Evolutionary conservation across 192 early-diverging fungal species (phyloP).

Genomic region (Coemansia sp.): DNA sequence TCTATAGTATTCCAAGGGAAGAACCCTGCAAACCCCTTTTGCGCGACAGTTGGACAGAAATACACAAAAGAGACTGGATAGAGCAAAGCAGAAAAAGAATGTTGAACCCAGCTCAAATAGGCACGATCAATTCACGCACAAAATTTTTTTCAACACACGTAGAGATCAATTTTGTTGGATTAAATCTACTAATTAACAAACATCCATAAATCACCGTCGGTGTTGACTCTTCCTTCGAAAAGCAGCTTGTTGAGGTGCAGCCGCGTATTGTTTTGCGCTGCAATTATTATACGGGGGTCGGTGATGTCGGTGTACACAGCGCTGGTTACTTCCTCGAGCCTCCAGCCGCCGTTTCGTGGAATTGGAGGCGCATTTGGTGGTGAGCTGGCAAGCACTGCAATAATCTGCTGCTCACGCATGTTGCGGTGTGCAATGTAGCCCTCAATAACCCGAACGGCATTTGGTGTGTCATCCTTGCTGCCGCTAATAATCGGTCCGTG

Average conservation of each 20-base stretch:
- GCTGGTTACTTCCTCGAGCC: slow-evolving; percentile 28
- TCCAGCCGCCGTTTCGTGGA: slow-evolving; percentile 19
- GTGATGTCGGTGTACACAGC: slow-evolving; percentile 32
- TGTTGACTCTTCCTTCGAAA: slow-evolving; percentile 14
- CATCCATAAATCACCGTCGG: slow-evolving; percentile 9
- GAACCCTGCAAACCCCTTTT: neutral
- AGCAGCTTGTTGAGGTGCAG: slow-evolving; percentile 41
- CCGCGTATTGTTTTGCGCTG: slow-evolving; percentile 35
- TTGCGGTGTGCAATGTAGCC: slow-evolving; percentile 79
- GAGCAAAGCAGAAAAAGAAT: slow-evolving; percentile 3
- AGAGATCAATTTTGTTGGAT: neutral
- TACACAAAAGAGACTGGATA: neutral
- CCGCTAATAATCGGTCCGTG: slow-evolving; percentile 76
- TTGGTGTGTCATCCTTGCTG: slow-evolving; percentile 1
- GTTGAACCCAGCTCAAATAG: neutral
- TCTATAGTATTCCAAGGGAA: neutral
- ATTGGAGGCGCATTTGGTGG: slow-evolving; percentile 2
- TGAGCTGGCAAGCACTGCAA: slow-evolving; percentile 37
- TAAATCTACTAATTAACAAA: slow-evolving; percentile 15
- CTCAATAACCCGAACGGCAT: slow-evolving; percentile 63
- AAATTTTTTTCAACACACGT: slow-evolving; percentile 7
- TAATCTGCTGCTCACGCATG: slow-evolving; percentile 74
- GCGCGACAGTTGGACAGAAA: neutral
- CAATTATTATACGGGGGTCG: slow-evolving; percentile 30
- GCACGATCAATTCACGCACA: slow-evolving; percentile 2